These are phyloP conservation scores for Anthracocystis panici-leucophaei DNA, from an alignment of 1,284 basidiomycete genomes.

Conservation along the genomic window DNA sequence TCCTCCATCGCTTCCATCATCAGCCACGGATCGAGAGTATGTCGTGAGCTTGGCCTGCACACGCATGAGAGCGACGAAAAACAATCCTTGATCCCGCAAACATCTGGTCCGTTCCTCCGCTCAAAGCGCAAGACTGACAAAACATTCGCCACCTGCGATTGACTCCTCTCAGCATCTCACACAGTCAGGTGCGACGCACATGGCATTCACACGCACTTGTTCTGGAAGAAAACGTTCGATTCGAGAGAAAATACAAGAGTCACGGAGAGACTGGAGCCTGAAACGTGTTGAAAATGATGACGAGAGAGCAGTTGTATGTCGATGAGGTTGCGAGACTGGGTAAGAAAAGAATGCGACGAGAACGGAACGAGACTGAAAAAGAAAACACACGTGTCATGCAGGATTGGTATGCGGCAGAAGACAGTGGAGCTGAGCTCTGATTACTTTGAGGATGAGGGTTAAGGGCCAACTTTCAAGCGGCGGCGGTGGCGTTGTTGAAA, in stretches of 20 bases:
- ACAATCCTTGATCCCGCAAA: not conserved
- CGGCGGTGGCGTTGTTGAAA: constrained; percentile 68
- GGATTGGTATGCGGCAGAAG: constrained; percentile 20
- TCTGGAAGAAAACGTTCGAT: constrained; percentile 7
- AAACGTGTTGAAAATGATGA: constrained; percentile 6
- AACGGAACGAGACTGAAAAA: constrained; percentile 4
- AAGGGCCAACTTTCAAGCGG: constrained; percentile 16
- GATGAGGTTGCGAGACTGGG: constrained; percentile 11
- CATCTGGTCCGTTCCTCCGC: too few species aligned
- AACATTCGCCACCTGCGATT: too few species aligned
- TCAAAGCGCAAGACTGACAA: too few species aligned
- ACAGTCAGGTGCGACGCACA: not conserved
- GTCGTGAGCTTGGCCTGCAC: not conserved
- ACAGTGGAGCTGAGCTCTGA: constrained; percentile 36
- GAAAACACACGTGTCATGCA: constrained; percentile 43
- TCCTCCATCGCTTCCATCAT: too few species aligned
- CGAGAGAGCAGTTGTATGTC: not conserved
- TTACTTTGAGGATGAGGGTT: not conserved
- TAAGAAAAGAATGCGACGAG: constrained; percentile 12
- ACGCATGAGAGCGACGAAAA: not conserved
- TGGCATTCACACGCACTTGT: not conserved
- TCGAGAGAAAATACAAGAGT: not conserved
- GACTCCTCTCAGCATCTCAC: not conserved
- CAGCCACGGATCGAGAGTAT: not conserved
- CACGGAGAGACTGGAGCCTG: not conserved